Percentiles rank a stretch among this genome's conserved stretches.
Evolutionary conservation across 2,329 filamentous ascomycete species (phyloP).

Genomic region (Hymenoscyphus repandus): DNA sequence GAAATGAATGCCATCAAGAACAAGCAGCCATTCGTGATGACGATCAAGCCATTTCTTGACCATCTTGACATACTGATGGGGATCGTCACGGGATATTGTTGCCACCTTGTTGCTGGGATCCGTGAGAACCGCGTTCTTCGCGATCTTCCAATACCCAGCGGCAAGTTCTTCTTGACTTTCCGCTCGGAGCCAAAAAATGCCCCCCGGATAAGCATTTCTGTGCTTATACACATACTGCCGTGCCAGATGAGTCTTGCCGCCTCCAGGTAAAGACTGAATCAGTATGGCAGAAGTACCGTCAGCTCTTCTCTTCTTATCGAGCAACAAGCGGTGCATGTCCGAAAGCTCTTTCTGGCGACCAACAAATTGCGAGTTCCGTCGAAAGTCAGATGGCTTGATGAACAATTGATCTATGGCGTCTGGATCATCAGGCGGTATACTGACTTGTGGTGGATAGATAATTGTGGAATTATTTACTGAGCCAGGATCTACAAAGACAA

Average conservation of each 20-base stretch:
- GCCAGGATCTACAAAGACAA: constrained; percentile 28
- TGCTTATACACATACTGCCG: constrained; percentile 62
- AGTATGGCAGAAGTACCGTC: constrained; percentile 58
- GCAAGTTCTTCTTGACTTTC: constrained; percentile 53
- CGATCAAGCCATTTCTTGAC: constrained; percentile 58
- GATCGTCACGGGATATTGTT: constrained; percentile 25
- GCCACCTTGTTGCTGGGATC: constrained; percentile 30
- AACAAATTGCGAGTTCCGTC: constrained; percentile 58
- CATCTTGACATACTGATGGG: constrained; percentile 45
- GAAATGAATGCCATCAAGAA: constrained; percentile 63
- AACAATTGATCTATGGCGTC: constrained; percentile 27
- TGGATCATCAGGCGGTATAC: constrained; percentile 21
- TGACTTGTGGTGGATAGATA: constrained; percentile 19
- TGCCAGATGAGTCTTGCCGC: constrained; percentile 64
- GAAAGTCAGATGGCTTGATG: constrained; percentile 50
- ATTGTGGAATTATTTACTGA: constrained; percentile 24
- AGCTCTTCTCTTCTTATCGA: constrained; percentile 48
- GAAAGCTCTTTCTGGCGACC: constrained; percentile 55
- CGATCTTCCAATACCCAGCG: constrained; percentile 62
- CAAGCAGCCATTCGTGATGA: constrained; percentile 59
- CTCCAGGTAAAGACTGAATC: constrained; percentile 59
- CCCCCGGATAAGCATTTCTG: constrained; percentile 54
- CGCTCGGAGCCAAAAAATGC: constrained; percentile 65
- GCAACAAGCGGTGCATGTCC: constrained; percentile 53
- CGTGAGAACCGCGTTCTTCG: constrained; percentile 48